Conservation (phyloP, 2,329 filamentous ascomycete species). For the Tolypocladium tundrense region DNA sequence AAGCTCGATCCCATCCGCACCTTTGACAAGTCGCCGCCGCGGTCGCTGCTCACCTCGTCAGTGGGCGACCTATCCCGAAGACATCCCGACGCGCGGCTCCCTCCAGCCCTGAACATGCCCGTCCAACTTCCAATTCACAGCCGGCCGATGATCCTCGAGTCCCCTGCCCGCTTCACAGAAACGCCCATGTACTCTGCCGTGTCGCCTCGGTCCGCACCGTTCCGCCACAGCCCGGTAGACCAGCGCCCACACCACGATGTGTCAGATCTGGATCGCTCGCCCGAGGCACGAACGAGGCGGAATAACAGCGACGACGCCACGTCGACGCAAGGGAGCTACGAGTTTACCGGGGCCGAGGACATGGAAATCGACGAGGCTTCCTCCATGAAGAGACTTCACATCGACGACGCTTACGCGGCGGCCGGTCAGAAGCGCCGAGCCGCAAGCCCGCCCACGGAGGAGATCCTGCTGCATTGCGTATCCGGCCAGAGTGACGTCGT, state of each 20-base stretch:
- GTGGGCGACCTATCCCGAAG: conserved; percentile 27
- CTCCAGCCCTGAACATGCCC: conserved; percentile 29
- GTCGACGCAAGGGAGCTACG: conserved; percentile 34
- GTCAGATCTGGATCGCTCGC: conserved; percentile 37
- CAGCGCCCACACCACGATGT: conserved; percentile 34
- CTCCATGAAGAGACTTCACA: conserved; percentile 38
- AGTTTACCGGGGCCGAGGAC: conserved; percentile 28
- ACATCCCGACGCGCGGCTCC: conserved; percentile 27
- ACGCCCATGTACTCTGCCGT: conserved; percentile 36
- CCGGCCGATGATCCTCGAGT: conserved; percentile 27
- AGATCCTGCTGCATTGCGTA: conserved; percentile 28
- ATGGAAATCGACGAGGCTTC: conserved; percentile 41
- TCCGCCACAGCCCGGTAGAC: conserved; percentile 26
- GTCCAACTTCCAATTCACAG: conserved; percentile 33
- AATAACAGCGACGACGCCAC: conserved; percentile 44
- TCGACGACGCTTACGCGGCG: conserved; percentile 33
- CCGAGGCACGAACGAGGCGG: conserved; percentile 31
- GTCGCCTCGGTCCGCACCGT: conserved; percentile 34
- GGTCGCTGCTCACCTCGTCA: conserved; percentile 32
- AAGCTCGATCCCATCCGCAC: conserved; percentile 41
- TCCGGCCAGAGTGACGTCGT: conserved; percentile 31
- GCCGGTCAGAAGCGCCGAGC: conserved; percentile 44
- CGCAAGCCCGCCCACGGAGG: conserved; percentile 42
- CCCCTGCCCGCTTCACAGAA: conserved; percentile 32
- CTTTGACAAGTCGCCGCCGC: conserved; percentile 35